Percentiles rank a stretch among this genome's conserved stretches.
phyloP scores from a whole-genome alignment of 192 early-diverging fungal genomes.

The Coemansia sp. region DNA sequence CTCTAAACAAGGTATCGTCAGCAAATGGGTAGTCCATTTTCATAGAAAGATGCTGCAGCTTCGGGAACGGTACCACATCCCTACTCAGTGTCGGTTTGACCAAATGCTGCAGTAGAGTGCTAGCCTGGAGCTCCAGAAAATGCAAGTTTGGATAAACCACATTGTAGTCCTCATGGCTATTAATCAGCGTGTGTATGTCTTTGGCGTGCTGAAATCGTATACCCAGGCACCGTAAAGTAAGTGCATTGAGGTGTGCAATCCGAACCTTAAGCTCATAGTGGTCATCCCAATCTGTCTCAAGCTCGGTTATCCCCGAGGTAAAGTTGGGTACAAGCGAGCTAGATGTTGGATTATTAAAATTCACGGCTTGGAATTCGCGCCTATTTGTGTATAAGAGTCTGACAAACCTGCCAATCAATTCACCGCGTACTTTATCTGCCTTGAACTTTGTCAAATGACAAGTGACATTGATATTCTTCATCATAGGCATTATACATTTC shows the following conservation, averaged over 20 bases:
- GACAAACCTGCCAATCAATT: slow-evolving; percentile 1
- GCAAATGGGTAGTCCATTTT: slow-evolving; percentile 23
- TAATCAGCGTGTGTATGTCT: background rate
- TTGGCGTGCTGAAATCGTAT: background rate
- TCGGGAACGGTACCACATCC: slow-evolving; percentile 9
- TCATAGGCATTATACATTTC: background rate
- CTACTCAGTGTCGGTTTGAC: background rate
- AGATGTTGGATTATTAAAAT: background rate
- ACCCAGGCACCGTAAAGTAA: background rate
- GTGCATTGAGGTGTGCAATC: background rate
- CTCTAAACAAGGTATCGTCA: slow-evolving; percentile 25
- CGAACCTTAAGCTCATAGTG: background rate
- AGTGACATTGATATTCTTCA: background rate
- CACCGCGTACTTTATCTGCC: background rate
- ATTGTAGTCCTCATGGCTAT: background rate
- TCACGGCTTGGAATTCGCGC: background rate
- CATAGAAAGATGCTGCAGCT: slow-evolving; percentile 1
- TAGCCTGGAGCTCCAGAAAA: background rate
- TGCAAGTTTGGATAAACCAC: background rate
- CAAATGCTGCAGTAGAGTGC: too few species aligned
- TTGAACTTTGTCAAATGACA: background rate
- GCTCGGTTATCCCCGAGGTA: slow-evolving; percentile 1
- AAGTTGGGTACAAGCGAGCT: background rate
- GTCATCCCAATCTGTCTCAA: background rate
- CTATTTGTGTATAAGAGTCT: background rate